Conservation (phyloP, 495 filamentous ascomycete genomes). For the Xylaria grammica region DNA sequence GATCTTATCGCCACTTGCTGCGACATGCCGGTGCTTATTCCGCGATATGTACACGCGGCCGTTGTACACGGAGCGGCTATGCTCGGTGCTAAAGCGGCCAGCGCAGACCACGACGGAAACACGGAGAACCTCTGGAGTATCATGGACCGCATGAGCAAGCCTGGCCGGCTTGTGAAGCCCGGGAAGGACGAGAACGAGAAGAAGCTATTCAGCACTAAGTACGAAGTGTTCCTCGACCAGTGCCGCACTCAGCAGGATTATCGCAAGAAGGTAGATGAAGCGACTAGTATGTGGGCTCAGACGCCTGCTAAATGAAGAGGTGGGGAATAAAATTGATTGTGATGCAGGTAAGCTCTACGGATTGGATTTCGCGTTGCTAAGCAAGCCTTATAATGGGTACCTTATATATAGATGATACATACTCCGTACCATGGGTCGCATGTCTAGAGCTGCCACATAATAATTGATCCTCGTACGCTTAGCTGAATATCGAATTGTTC, state of each 20-base stretch:
- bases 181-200: slow-evolving; percentile 71
- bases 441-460: background rate
- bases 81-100: slow-evolving; percentile 94
- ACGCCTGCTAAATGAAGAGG: slow-evolving; percentile 22
- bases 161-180: slow-evolving; percentile 81
- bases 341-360: background rate
- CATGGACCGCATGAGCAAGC: slow-evolving; percentile 97
- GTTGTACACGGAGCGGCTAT: slow-evolving; percentile 96
- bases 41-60: slow-evolving; percentile 90
- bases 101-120: slow-evolving; percentile 71
- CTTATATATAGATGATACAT: background rate
- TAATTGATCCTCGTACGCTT: slow-evolving; percentile 7
- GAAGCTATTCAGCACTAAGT: slow-evolving; percentile 82
- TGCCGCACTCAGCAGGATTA: slow-evolving; percentile 77
- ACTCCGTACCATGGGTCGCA: background rate
- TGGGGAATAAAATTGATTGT: background rate
- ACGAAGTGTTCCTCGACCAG: slow-evolving; percentile 80
- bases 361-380: background rate
- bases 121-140: slow-evolving; percentile 91
- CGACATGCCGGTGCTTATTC: slow-evolving; percentile 88
- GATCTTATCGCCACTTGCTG: slow-evolving; percentile 87
- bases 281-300: slow-evolving; percentile 56
- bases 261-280: slow-evolving; percentile 68
- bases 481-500: too few relatives aligned
- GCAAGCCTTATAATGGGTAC: background rate